Evolutionary conservation across 305 asterid genomes (phyloP).

Genomic region (Striga hermonthica): DNA sequence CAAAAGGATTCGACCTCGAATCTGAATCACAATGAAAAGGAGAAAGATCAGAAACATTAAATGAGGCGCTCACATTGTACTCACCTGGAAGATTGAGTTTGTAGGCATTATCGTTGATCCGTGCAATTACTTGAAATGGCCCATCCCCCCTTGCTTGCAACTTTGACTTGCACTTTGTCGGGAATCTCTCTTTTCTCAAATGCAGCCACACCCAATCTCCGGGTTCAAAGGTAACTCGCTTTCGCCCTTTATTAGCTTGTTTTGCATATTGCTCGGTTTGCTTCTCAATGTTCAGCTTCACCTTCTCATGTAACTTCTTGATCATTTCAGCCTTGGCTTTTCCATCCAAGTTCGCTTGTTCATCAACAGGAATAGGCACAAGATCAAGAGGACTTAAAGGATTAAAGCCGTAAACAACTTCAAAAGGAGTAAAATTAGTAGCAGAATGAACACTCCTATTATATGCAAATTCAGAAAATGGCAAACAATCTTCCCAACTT

Average conservation of each 20-base stretch:
- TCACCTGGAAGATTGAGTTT: conserved; percentile 6
- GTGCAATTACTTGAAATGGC: not conserved
- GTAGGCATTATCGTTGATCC: not conserved
- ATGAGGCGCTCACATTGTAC: conserved; percentile 8
- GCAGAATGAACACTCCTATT: not conserved
- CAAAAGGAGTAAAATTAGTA: conserved; percentile 3
- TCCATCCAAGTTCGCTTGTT: not conserved
- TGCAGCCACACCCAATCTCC: not conserved
- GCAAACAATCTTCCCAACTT: not conserved
- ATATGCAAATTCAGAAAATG: not conserved
- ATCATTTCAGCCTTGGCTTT: not conserved
- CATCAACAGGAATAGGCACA: not conserved
- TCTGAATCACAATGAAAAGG: not conserved
- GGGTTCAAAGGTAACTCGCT: not conserved
- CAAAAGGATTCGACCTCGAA: not conserved
- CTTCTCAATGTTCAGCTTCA: not conserved
- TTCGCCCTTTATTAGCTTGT: not conserved
- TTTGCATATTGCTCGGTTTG: not conserved
- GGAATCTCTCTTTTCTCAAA: not conserved
- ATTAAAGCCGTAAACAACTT: not conserved
- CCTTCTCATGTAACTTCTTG: conserved; percentile 1
- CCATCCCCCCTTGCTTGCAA: not conserved
- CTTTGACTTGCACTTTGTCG: not conserved
- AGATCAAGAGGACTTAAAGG: not conserved
- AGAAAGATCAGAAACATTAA: not conserved